A percentile compares a stretch with the other conserved stretches of the same genome.
Conservation (phyloP, 352 stramenopile species). For the Pythium folliculosum region DNA sequence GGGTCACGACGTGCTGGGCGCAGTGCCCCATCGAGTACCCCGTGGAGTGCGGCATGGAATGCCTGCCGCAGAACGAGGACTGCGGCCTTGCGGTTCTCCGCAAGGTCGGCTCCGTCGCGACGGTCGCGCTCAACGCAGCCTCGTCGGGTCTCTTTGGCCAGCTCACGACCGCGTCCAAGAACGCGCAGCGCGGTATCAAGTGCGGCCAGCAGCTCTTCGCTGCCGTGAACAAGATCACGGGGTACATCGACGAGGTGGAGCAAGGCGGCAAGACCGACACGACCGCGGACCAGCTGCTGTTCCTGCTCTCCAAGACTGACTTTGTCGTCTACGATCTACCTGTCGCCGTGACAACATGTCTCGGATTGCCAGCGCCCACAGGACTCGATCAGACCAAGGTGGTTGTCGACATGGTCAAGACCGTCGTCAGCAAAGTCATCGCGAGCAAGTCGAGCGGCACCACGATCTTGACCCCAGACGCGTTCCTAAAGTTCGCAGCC, state of each 20-base stretch:
- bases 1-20: constrained; percentile 58
- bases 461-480: too few relatives aligned
- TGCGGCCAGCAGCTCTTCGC: constrained; percentile 56
- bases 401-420: too few relatives aligned
- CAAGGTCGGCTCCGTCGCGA: constrained; percentile 52
- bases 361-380: constrained; percentile 34
- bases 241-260: constrained; percentile 18
- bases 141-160: constrained; percentile 56
- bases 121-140: constrained; percentile 50
- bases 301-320: constrained; percentile 47
- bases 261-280: neutral
- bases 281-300: constrained; percentile 37
- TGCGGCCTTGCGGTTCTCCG: constrained; percentile 49
- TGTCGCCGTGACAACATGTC: constrained; percentile 40
- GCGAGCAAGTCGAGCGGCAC: constrained; percentile 18
- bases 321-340: constrained; percentile 51
- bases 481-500: too few relatives aligned
- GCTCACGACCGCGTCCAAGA: constrained; percentile 40
- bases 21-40: constrained; percentile 76
- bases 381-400: constrained; percentile 15
- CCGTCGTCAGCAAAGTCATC: constrained; percentile 33
- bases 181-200: constrained; percentile 43
- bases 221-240: constrained; percentile 41
- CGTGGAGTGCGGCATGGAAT: constrained; percentile 68
- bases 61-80: constrained; percentile 67